Percentiles rank a stretch among this genome's conserved stretches.
Evolutionary conservation across 2,329 filamentous ascomycete species (phyloP).

Genomic region (Epichloe scottii): DNA sequence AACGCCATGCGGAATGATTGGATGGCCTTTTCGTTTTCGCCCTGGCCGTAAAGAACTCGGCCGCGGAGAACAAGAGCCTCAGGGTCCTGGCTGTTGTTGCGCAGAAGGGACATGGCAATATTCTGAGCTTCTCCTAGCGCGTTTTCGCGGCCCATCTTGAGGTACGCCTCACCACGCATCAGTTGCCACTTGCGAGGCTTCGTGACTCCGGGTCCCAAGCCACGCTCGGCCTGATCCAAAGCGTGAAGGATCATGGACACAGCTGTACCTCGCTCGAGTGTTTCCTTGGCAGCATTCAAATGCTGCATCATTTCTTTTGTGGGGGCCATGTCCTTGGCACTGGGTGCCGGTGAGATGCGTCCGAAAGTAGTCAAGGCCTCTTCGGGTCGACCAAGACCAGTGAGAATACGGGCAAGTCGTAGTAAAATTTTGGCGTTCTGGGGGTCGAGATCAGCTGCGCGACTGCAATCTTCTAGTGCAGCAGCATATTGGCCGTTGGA

Average conservation of each 20-base stretch:
- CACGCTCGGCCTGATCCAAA: conserved; percentile 77
- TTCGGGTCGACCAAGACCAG: conserved; percentile 70
- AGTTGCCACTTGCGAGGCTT: conserved; percentile 89
- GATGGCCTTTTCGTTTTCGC: conserved; percentile 89
- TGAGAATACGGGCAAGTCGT: conserved; percentile 81
- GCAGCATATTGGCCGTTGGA: conserved; percentile 66
- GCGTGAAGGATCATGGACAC: conserved; percentile 89
- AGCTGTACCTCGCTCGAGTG: conserved; percentile 59
- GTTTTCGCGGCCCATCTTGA: conserved; percentile 87
- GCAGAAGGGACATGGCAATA: conserved; percentile 75
- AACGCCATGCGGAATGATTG: conserved; percentile 86
- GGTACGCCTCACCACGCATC: conserved; percentile 79
- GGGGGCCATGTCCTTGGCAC: conserved; percentile 73
- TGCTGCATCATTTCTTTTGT: conserved; percentile 77
- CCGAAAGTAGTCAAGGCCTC: conserved; percentile 76
- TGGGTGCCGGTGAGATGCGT: conserved; percentile 67
- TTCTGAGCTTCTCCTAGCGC: conserved; percentile 85
- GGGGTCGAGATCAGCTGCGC: conserved; percentile 71
- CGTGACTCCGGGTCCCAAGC: conserved; percentile 60
- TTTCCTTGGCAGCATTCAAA: conserved; percentile 66
- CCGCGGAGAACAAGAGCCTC: conserved; percentile 87
- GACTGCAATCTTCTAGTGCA: conserved; percentile 77
- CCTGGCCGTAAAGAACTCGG: conserved; percentile 75
- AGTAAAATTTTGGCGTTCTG: conserved; percentile 79
- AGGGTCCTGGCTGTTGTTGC: conserved; percentile 80